Evolutionary conservation across 2,329 filamentous ascomycete species (phyloP).

Genomic region (Neofusicoccum ribis): DNA sequence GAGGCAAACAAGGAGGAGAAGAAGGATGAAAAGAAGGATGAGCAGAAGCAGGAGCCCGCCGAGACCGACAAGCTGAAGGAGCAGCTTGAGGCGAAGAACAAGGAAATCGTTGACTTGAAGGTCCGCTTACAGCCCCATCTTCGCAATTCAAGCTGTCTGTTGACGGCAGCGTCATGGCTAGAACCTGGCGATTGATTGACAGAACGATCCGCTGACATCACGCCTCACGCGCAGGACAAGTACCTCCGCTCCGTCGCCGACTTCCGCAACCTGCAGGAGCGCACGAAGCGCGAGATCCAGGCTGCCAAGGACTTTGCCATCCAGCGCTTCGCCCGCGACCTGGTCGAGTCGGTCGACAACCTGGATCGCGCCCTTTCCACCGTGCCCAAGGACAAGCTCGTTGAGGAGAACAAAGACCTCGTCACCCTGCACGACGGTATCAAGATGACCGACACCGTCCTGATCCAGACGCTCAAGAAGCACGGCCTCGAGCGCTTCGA

Average conservation of each 20-base stretch:
- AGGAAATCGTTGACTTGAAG: conserved; percentile 80
- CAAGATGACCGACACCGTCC: conserved; percentile 89
- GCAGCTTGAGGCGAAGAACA: conserved; percentile 71
- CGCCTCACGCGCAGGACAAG: conserved; percentile 67
- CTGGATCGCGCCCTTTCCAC: conserved; percentile 86
- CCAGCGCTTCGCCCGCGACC: conserved; percentile 88
- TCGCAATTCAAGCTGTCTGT: too few species aligned
- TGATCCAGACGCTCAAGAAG: conserved; percentile 86
- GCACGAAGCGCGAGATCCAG: conserved; percentile 87
- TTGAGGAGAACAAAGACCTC: conserved; percentile 68
- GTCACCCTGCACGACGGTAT: conserved; percentile 81
- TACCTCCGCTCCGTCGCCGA: conserved; percentile 92
- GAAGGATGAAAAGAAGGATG: conserved; percentile 41
- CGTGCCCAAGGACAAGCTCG: conserved; percentile 74
- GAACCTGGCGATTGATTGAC: background rate
- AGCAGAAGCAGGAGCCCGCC: conserved; percentile 50
- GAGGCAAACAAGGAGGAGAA: conserved; percentile 44
- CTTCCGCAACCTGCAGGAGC: conserved; percentile 96
- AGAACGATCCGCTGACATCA: conserved; percentile 3
- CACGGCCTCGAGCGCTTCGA: conserved; percentile 91
- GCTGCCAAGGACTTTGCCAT: conserved; percentile 89
- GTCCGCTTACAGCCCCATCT: conserved; percentile 50
- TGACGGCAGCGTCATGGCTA: background rate
- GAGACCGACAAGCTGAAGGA: conserved; percentile 51
- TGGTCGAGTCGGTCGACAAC: conserved; percentile 95